Conservation (phyloP, 495 filamentous ascomycete species). For the Lindgomyces ingoldianus region DNA sequence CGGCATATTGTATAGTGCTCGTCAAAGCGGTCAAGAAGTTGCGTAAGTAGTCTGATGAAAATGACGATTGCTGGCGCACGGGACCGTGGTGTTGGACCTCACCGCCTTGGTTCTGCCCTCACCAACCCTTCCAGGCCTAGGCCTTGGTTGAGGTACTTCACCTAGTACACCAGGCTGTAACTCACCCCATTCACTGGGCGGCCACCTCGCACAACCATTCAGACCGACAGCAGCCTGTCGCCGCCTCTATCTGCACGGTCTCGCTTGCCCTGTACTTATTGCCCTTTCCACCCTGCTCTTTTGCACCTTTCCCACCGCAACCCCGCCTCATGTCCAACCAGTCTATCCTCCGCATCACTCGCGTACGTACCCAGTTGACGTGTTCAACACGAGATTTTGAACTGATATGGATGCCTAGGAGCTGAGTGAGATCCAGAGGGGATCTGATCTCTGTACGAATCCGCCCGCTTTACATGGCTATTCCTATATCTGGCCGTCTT, state of each 20-base stretch:
- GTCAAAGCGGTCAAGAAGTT: neutral
- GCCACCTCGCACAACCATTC: neutral
- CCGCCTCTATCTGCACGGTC: neutral
- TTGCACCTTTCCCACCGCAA: neutral
- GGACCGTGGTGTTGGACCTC: constrained; percentile 15
- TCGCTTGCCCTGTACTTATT: neutral
- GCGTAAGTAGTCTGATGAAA: neutral
- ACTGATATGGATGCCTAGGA: constrained; percentile 56
- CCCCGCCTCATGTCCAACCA: constrained; percentile 69
- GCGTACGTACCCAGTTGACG: constrained; percentile 54
- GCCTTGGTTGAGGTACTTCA: neutral
- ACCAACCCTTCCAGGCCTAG: neutral
- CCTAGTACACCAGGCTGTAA: neutral
- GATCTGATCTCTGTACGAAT: constrained; percentile 73
- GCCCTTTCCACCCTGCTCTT: neutral
- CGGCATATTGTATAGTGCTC: neutral
- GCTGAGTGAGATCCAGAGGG: constrained; percentile 77
- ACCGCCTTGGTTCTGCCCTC: constrained; percentile 5
- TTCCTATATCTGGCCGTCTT: neutral
- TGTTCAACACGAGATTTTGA: constrained; percentile 19
- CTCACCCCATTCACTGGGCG: neutral
- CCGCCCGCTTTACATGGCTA: neutral
- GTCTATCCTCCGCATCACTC: constrained; percentile 80
- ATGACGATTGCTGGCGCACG: constrained; percentile 4
- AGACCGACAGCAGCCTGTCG: neutral